Evolutionary conservation across 2,329 filamentous ascomycete species (phyloP), one percentile per base, ranked within the genome.

Genomic region (Taxawa tesnikishii): DNA sequence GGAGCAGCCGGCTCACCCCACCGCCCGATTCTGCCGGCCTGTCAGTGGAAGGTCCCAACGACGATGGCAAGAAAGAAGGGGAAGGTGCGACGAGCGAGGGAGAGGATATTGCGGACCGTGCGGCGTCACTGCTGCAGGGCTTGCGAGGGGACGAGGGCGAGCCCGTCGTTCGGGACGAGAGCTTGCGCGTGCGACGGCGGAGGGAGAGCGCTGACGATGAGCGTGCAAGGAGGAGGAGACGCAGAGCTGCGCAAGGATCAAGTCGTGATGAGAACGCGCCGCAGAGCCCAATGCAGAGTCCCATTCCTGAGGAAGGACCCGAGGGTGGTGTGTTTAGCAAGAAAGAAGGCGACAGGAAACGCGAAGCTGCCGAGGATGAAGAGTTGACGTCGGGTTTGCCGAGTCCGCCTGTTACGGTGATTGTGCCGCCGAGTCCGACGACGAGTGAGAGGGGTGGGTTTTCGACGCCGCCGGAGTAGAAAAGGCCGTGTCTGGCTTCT

Each of bases 71-170:
- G n/a, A 41, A 39, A 23, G 32, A 9, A 36, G 42, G 23, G 47
- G 55, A 16, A 53, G 43, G 39, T 21, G 30, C 49, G 15, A 43
- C 55, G 5, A 47, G 43, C 34, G 66, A 70, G 34, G 63, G 65
- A 26, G 68, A 87, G 54, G 84, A 93, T 42, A 75, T 96, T 16
- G 87, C 84, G 3, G 80, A 87, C 44, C 74, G 85, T 32, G 87
- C 88, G 3, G 84, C 84, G 2, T 73, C 78, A 41, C 63, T 94
- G 53, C 64, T 96, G 17, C 82, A 93, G 50, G 84, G 84, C 28
- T 78, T 94, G 56, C 73, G 84, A 37, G 68, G 75, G 26, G 66
- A 77, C 29, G 72, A 70, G 14, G 68, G 65, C 12, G 68, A 77
- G 40, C 28, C 38, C 32, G 26, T 29, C 27, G 4, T 38, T 35